Evolutionary conservation across 106 monocot species (phyloP).

Genomic region (Phalaenopsis aphrodite): DNA sequence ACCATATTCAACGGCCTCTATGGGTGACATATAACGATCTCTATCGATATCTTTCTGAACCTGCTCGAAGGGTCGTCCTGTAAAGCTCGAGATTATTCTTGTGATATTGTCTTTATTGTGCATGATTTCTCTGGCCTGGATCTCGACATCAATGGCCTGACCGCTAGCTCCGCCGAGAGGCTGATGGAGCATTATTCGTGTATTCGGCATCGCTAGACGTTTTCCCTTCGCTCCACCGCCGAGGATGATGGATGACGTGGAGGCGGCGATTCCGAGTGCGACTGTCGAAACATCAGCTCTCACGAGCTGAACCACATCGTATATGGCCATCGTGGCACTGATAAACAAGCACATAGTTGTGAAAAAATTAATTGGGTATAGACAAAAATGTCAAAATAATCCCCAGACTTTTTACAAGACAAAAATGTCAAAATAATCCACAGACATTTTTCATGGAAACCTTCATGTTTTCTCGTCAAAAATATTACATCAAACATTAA

Average conservation of each 20-base stretch:
- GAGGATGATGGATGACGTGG: conserved; percentile 78
- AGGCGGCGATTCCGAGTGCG: conserved; percentile 77
- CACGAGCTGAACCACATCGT: conserved; percentile 77
- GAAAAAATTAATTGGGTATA: too few species aligned
- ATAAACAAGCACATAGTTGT: background rate
- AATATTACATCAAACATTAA: too few species aligned
- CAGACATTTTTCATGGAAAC: too few species aligned
- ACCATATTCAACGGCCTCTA: conserved; percentile 91
- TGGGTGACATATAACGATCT: conserved; percentile 81
- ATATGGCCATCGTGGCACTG: conserved; percentile 97
- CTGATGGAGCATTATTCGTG: conserved; percentile 89
- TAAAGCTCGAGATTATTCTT: conserved; percentile 52
- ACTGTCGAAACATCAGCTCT: conserved; percentile 84
- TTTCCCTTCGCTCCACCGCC: conserved; percentile 86
- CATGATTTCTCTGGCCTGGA: conserved; percentile 78
- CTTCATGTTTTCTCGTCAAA: too few species aligned
- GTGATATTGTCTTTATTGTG: conserved; percentile 70
- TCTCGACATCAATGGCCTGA: conserved; percentile 73
- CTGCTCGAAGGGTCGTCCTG: conserved; percentile 68
- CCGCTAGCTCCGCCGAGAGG: conserved; percentile 95
- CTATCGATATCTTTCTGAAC: conserved; percentile 88
- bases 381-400: too few species aligned
- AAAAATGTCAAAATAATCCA: too few species aligned
- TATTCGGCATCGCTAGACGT: conserved; percentile 81
- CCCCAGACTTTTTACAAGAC: too few species aligned